phyloP scores from a whole-genome alignment of 1,139 yeast genomes.

The Hyphopichia khmerensis region DNA sequence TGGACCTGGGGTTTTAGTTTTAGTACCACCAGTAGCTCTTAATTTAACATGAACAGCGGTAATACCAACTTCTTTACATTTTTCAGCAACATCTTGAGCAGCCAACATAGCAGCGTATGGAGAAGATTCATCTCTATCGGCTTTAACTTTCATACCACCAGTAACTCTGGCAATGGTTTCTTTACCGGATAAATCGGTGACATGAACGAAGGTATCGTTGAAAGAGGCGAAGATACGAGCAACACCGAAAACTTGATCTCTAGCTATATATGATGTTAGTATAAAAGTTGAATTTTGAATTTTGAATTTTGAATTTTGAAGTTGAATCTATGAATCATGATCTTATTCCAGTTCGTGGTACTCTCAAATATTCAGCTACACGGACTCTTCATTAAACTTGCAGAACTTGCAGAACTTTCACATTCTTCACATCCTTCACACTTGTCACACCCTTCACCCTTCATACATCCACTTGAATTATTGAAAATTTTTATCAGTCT shows the following conservation, averaged over 20 bases:
- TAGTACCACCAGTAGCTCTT: slow-evolving; percentile 99
- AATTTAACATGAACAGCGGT: slow-evolving; percentile 99
- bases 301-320: too few relatives aligned
- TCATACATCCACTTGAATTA: too few relatives aligned
- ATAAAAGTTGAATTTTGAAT: too few relatives aligned
- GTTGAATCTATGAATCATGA: too few relatives aligned
- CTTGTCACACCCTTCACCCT: too few relatives aligned
- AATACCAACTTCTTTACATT: slow-evolving; percentile 99
- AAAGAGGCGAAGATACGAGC: slow-evolving; percentile 99
- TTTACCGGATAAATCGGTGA: slow-evolving; percentile 99
- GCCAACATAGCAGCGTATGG: slow-evolving; percentile 99
- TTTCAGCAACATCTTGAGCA: slow-evolving; percentile 99
- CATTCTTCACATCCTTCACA: too few relatives aligned
- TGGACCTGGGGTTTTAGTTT: slow-evolving; percentile 99
- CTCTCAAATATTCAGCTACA: too few relatives aligned
- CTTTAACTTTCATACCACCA: slow-evolving; percentile 99
- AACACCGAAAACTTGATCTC: slow-evolving; percentile 99
- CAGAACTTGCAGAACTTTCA: too few relatives aligned
- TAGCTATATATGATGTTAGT: slow-evolving; percentile 66
- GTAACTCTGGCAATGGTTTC: slow-evolving; percentile 99
- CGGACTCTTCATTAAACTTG: too few relatives aligned
- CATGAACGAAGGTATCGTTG: slow-evolving; percentile 99
- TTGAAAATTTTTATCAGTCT: too few relatives aligned
- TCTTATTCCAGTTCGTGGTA: too few relatives aligned
- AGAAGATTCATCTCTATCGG: slow-evolving; percentile 99